These are phyloP conservation scores for Podaxis sp. DNA, from an alignment of 768 basidiomycete genomes.

Conservation along the genomic window DNA sequence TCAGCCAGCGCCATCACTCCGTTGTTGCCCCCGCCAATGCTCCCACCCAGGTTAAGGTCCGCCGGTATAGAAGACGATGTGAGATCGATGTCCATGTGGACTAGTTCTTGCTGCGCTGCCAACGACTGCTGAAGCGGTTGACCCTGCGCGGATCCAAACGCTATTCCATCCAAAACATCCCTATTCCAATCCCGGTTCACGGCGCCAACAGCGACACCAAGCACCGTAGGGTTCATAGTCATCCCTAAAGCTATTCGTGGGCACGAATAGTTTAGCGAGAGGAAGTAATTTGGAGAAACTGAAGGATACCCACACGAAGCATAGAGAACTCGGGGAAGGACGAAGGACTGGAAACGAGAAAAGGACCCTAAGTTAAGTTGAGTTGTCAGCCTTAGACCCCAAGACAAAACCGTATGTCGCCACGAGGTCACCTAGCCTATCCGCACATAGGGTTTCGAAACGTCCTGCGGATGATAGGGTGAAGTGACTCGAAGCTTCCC, in stretches of 20 bases:
- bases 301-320: no score
- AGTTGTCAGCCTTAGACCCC: slow-evolving; percentile 5
- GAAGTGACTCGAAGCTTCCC: not conserved
- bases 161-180: not conserved
- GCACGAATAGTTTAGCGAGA: no score
- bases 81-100: not conserved
- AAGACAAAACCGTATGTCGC: not conserved
- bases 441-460: not conserved
- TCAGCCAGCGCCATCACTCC: not conserved
- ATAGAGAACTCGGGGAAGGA: not conserved
- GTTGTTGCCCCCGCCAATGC: not conserved
- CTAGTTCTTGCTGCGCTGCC: not conserved
- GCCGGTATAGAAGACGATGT: not conserved
- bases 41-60: not conserved
- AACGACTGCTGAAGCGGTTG: not conserved
- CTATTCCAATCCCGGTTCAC: not conserved
- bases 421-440: not conserved
- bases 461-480: not conserved
- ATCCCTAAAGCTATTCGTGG: not conserved
- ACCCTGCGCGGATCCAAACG: not conserved
- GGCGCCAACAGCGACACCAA: not conserved
- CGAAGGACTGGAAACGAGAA: not conserved
- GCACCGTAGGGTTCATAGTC: not conserved
- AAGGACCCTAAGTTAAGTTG: not conserved
- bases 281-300: no score